Evolutionary conservation across 73 alveolate species (phyloP), one percentile per base, ranked within the genome.

Genomic region (Paramecium octaurelia): DNA sequence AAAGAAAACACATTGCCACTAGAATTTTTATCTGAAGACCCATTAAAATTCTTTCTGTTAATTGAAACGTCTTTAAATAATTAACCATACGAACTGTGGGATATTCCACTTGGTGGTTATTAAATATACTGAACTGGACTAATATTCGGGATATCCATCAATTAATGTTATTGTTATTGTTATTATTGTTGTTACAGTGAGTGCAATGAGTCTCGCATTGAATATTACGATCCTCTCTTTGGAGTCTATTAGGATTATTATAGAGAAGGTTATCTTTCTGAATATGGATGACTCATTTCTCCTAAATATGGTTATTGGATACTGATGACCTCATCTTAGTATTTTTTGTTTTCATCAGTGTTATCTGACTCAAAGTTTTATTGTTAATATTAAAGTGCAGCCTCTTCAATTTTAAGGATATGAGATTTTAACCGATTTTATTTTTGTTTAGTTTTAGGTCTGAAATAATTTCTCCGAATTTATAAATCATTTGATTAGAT

Each of bases 1-100:
- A 80, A 29, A 40, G 91, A 80, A 80, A 80, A 80, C 46, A 80
- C 38, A 80, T 80, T 80, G 3, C 84, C 84, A 80, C 91, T 80
- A 20, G 91, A 80, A 23, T 46, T 46, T 35, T 80, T 80, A 43
- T 80, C 91, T 23, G 70, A 43, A 12, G 43, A 59, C 14, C 36
- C 34, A 36, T 21, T 21, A 16, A 29, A 20, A 36, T 36, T 73
- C 59, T 73, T 73, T 43, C 73, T 42, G 11, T 80, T 80, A 43
- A 80, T 24, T 42, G 91, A 80, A 18, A 27, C 75, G 23, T 80
- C 91, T 12, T 80, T 80, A 1, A 80, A 35, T 80, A 80, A 80
- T 31, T 31, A 80, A 11, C 91, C 91, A 80, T 80, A 80, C 3
- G 76, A 44, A 12, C 76, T 42, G 18, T 80, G 91, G 3, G 91